Conservation (phyloP, 1,284 basidiomycete genomes). For the Lignosus rhinocerotis region DNA sequence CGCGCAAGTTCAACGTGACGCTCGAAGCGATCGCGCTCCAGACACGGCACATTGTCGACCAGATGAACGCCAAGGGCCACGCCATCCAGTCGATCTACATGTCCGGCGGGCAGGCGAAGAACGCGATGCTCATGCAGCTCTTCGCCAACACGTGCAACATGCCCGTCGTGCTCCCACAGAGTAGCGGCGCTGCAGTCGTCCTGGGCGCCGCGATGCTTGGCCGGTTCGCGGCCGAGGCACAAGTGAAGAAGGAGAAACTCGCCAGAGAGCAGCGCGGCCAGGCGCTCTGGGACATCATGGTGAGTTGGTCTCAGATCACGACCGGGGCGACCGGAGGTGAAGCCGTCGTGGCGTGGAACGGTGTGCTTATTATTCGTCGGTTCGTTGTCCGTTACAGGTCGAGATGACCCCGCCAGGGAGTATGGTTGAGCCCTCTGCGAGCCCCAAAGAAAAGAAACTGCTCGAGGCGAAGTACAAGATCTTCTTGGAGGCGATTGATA, state of each 20-base stretch:
- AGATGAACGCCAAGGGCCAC: slow-evolving; percentile 89
- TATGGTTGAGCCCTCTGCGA: slow-evolving; percentile 68
- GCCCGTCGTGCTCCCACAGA: slow-evolving; percentile 82
- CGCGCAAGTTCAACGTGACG: slow-evolving; percentile 88
- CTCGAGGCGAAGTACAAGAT: slow-evolving; percentile 94
- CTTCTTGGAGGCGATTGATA: slow-evolving; percentile 85
- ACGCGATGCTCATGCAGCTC: slow-evolving; percentile 80
- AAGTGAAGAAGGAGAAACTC: slow-evolving; percentile 36
- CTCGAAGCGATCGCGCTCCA: slow-evolving; percentile 95
- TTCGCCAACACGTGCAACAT: slow-evolving; percentile 86
- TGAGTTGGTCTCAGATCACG: slow-evolving; percentile 32
- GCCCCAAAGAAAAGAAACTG: slow-evolving; percentile 66
- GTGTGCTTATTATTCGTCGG: neutral
- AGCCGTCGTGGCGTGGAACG: neutral
- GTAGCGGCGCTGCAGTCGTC: slow-evolving; percentile 83
- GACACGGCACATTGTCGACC: slow-evolving; percentile 92
- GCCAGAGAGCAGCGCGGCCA: slow-evolving; percentile 58
- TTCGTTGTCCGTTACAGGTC: no score
- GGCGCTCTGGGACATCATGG: slow-evolving; percentile 93
- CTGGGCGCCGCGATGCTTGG: slow-evolving; percentile 94
- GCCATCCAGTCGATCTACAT: slow-evolving; percentile 87
- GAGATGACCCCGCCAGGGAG: slow-evolving; percentile 91
- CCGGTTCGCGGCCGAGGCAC: slow-evolving; percentile 77
- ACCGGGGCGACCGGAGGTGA: neutral
- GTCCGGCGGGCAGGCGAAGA: slow-evolving; percentile 91